Evolutionary conservation across 352 stramenopile species (phyloP).

Genomic region (Elongisporangium undulatum): DNA sequence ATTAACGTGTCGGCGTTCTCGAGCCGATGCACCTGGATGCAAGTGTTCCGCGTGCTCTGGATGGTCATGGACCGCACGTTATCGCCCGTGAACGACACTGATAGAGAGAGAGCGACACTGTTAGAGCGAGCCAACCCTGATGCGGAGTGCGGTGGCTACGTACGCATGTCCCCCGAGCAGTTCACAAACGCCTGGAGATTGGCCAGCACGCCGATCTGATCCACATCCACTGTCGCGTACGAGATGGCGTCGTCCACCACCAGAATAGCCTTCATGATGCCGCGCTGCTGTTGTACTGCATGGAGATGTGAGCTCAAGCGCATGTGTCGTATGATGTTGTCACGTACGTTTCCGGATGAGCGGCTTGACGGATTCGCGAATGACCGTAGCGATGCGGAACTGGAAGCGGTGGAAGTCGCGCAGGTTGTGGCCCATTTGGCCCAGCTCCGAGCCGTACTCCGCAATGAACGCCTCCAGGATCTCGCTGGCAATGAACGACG

Average conservation of each 20-base stretch:
- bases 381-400: constrained; percentile 75
- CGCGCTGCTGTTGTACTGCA: constrained; percentile 83
- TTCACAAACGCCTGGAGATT: constrained; percentile 88
- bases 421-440: constrained; percentile 85
- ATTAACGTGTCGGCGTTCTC: constrained; percentile 78
- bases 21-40: constrained; percentile 85
- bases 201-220: constrained; percentile 88
- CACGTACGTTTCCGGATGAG: constrained; percentile 79
- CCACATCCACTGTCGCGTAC: constrained; percentile 82
- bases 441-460: constrained; percentile 73
- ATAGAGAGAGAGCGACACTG: background rate
- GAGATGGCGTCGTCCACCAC: constrained; percentile 81
- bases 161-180: constrained; percentile 84
- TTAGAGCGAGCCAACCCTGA: background rate
- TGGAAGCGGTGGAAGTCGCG: constrained; percentile 91
- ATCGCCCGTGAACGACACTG: constrained; percentile 82
- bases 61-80: constrained; percentile 85
- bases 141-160: constrained; percentile 10
- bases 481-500: constrained; percentile 85
- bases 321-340: too few relatives aligned
- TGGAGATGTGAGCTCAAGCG: background rate
- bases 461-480: constrained; percentile 80
- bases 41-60: constrained; percentile 77
- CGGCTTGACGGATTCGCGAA: constrained; percentile 80
- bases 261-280: constrained; percentile 88